phyloP scores from a whole-genome alignment of 371 early-diverging fungal genomes.

The Mucor irregularis region DNA sequence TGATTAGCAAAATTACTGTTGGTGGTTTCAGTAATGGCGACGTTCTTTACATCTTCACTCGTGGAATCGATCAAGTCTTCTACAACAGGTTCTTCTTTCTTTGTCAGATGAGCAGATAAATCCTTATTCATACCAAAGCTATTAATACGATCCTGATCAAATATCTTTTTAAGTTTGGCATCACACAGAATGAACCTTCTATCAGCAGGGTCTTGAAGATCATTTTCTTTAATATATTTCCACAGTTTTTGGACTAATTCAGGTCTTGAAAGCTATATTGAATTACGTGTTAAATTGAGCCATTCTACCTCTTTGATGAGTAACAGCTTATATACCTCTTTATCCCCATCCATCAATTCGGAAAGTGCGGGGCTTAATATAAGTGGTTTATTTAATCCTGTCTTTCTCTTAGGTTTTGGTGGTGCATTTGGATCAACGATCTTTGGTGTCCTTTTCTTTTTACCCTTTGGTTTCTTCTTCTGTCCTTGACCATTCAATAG shows the following conservation, averaged over 20 bases:
- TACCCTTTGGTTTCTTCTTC: slow-evolving; percentile 20
- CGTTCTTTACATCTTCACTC: too few species aligned
- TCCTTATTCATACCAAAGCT: slow-evolving; percentile 62
- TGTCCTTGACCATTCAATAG: neutral
- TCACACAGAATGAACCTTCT: slow-evolving; percentile 58
- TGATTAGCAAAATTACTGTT: too few species aligned
- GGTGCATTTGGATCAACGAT: slow-evolving; percentile 48
- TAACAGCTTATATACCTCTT: too few species aligned
- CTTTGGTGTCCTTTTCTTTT: slow-evolving; percentile 16
- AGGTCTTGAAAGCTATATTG: slow-evolving; percentile 52
- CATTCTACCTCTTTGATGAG: too few species aligned
- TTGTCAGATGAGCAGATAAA: slow-evolving; percentile 53
- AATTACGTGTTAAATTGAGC: neutral
- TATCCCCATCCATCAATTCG: slow-evolving; percentile 47
- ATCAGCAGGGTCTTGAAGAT: slow-evolving; percentile 62
- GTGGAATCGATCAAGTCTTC: too few species aligned
- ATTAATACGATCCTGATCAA: slow-evolving; percentile 51
- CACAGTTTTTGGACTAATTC: slow-evolving; percentile 59
- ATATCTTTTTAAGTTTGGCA: slow-evolving; percentile 50
- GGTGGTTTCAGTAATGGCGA: too few species aligned
- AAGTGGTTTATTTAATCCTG: slow-evolving; percentile 53
- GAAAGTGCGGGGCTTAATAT: slow-evolving; percentile 51
- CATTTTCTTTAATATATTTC: slow-evolving; percentile 60
- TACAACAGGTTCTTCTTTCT: slow-evolving; percentile 26
- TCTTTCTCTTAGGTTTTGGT: slow-evolving; percentile 51